These are phyloP conservation scores for Akanthomyces dipterigenus DNA, from an alignment of 2,329 filamentous ascomycete genomes.

Conservation along the genomic window DNA sequence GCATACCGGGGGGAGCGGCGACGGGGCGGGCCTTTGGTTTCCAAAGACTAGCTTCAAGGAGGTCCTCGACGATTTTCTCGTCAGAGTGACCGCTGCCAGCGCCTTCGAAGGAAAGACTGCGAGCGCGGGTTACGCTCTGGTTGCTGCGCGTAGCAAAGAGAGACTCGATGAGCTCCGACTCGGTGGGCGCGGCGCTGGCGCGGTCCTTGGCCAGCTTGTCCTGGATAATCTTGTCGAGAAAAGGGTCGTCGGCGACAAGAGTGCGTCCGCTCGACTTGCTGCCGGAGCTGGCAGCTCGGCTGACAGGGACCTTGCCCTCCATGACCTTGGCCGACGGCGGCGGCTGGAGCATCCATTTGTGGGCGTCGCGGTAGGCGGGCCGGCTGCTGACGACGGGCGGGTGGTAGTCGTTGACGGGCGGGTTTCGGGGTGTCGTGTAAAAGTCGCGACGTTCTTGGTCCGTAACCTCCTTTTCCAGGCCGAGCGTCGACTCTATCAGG, in stretches of 20 bases:
- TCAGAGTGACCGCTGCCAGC: slow-evolving; percentile 19
- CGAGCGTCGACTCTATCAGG: slow-evolving; percentile 45
- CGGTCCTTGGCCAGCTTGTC: slow-evolving; percentile 42
- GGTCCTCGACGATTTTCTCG: slow-evolving; percentile 24
- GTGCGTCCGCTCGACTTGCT: slow-evolving; percentile 44
- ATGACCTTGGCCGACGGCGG: slow-evolving; percentile 86
- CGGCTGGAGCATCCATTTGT: slow-evolving; percentile 88
- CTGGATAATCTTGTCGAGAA: slow-evolving; percentile 36
- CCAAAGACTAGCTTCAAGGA: slow-evolving; percentile 21
- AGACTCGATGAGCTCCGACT: slow-evolving; percentile 38
- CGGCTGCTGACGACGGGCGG: slow-evolving; percentile 76
- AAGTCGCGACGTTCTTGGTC: slow-evolving; percentile 52
- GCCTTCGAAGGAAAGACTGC: slow-evolving; percentile 32
- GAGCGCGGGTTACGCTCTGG: slow-evolving; percentile 26
- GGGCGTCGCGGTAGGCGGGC: slow-evolving; percentile 61
- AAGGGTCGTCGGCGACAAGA: slow-evolving; percentile 33
- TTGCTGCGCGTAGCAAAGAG: slow-evolving; percentile 29
- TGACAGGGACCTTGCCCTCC: slow-evolving; percentile 73
- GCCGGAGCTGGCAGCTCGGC: slow-evolving; percentile 52
- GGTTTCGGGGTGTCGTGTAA: slow-evolving; percentile 55
- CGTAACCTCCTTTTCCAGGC: slow-evolving; percentile 45
- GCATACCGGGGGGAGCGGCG: slow-evolving; percentile 23
- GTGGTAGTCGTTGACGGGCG: slow-evolving; percentile 79
- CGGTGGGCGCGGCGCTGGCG: slow-evolving; percentile 33
- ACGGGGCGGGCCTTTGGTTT: slow-evolving; percentile 22